phyloP scores from a whole-genome alignment of 2,329 filamentous ascomycete genomes.

The Leptographium lundbergii region DNA sequence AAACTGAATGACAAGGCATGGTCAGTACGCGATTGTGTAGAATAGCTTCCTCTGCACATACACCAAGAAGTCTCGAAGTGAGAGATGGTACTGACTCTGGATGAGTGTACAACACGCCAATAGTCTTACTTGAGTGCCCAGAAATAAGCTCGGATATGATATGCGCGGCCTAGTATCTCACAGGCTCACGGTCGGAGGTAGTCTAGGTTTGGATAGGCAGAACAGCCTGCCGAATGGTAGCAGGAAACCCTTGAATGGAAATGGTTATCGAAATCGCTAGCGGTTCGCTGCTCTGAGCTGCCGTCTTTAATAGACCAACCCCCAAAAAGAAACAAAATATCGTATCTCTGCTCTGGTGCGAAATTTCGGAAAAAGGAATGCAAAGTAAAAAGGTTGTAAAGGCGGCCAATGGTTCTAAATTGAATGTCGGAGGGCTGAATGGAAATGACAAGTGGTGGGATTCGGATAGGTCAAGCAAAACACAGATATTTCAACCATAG shows the following conservation, averaged over 20 bases:
- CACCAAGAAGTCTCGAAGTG: neutral
- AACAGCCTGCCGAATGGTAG: neutral
- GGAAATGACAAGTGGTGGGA: neutral
- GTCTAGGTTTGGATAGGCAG: too few species aligned
- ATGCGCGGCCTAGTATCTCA: too few species aligned
- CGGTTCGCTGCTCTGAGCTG: neutral
- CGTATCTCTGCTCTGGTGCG: neutral
- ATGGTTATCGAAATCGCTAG: neutral
- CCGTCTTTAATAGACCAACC: neutral
- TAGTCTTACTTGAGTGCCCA: neutral
- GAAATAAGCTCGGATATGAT: neutral
- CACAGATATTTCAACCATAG: neutral
- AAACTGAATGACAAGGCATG: neutral
- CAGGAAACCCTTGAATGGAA: neutral
- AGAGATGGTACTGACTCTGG: too few species aligned
- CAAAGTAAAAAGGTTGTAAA: neutral
- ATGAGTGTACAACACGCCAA: neutral
- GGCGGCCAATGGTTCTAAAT: neutral
- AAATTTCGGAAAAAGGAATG: neutral
- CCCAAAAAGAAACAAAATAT: neutral
- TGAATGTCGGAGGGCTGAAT: neutral
- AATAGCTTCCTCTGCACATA: neutral
- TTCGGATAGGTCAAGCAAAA: neutral
- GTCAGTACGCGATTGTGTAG: neutral
- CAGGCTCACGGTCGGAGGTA: too few species aligned